These are phyloP conservation scores for Boletellus ananas DNA, from an alignment of 768 basidiomycete genomes.

Conservation along the genomic window DNA sequence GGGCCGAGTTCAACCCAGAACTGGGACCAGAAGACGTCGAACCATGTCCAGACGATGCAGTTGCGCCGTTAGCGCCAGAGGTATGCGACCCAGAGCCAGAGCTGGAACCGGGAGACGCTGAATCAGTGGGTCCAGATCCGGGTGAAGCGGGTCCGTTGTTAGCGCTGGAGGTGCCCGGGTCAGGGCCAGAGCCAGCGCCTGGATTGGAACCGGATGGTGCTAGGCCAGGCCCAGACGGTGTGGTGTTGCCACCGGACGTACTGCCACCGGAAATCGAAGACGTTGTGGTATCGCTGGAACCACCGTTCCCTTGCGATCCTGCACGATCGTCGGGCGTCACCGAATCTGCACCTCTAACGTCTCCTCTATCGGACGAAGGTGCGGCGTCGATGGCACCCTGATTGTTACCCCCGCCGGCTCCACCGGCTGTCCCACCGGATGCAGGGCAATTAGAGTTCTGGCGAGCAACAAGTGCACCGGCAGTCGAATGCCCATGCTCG, in stretches of 20 bases:
- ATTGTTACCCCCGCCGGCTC: background rate
- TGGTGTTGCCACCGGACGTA: too few species aligned
- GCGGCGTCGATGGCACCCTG: background rate
- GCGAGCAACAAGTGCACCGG: conserved; percentile 21
- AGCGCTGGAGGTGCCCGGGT: background rate
- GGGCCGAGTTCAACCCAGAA: background rate
- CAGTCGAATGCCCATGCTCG: conserved; percentile 9
- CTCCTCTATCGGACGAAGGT: background rate
- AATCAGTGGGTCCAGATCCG: background rate
- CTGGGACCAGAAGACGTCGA: background rate
- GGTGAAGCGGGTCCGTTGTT: background rate
- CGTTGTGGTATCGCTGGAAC: background rate
- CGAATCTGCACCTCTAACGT: too few species aligned
- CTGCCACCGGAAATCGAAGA: background rate
- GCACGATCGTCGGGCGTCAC: too few species aligned
- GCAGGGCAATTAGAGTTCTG: conserved; percentile 19
- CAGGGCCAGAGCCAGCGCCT: background rate
- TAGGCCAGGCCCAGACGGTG: background rate
- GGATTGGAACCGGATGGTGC: background rate
- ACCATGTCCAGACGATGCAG: background rate
- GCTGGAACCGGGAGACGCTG: background rate
- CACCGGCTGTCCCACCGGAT: background rate
- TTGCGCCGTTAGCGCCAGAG: background rate
- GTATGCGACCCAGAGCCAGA: background rate
- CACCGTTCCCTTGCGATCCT: background rate